Percentiles rank a stretch among this genome's conserved stretches.
Evolutionary conservation across 495 filamentous ascomycete genomes (phyloP).

Genomic region (Daldinia decipiens): DNA sequence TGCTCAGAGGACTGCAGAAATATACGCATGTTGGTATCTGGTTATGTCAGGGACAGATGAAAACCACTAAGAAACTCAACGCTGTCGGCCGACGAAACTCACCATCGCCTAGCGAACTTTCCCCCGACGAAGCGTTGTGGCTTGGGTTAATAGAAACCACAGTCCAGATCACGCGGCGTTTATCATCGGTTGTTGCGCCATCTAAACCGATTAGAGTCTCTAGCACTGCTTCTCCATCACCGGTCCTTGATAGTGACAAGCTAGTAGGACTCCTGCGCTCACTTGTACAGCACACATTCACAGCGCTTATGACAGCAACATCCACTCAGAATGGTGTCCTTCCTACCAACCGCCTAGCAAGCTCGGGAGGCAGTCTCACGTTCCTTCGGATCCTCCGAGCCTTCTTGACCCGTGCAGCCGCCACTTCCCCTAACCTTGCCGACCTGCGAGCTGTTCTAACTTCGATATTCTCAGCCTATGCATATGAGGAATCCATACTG

Average conservation of each 20-base stretch:
- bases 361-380: slow-evolving; percentile 67
- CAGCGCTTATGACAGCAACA: slow-evolving; percentile 81
- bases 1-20: slow-evolving; percentile 83
- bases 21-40: slow-evolving; percentile 92
- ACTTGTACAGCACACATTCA: slow-evolving; percentile 90
- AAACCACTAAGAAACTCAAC: slow-evolving; percentile 59
- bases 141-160: slow-evolving; percentile 87
- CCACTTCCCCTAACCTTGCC: slow-evolving; percentile 83
- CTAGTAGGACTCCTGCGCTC: slow-evolving; percentile 73
- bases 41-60: slow-evolving; percentile 92
- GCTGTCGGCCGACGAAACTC: slow-evolving; percentile 56
- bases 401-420: slow-evolving; percentile 85
- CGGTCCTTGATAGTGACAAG: slow-evolving; percentile 59
- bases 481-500: slow-evolving; percentile 90
- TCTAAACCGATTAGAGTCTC: slow-evolving; percentile 44
- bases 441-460: slow-evolving; percentile 86
- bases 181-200: slow-evolving; percentile 50
- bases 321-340: slow-evolving; percentile 53
- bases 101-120: slow-evolving; percentile 69
- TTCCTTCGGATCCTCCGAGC: slow-evolving; percentile 91
- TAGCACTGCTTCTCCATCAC: slow-evolving; percentile 19
- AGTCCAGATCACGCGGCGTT: slow-evolving; percentile 78
- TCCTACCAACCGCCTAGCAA: slow-evolving; percentile 49
- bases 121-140: slow-evolving; percentile 86
- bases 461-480: slow-evolving; percentile 93